A percentile compares a stretch with the other conserved stretches of the same genome.
phyloP scores from a whole-genome alignment of 352 stramenopile genomes.

The Aphanomyces cochlioides region DNA sequence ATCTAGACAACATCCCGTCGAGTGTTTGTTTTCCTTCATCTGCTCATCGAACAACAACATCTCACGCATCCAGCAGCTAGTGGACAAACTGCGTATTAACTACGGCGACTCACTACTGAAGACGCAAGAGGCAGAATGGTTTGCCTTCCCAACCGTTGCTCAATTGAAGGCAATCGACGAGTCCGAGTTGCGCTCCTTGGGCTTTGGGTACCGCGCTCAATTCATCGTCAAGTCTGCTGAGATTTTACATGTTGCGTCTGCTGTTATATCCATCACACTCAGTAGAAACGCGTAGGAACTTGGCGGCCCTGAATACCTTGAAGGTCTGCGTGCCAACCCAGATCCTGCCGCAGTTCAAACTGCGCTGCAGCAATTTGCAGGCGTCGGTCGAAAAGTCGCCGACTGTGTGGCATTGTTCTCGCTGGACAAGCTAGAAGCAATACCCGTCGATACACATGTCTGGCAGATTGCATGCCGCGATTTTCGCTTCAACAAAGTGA shows the following conservation, averaged over 20 bases:
- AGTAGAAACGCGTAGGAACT: slow-evolving; percentile 3
- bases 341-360: slow-evolving; percentile 16
- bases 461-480: slow-evolving; percentile 93
- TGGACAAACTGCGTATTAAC: slow-evolving; percentile 80
- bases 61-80: slow-evolving; percentile 91
- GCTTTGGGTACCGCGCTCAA: slow-evolving; percentile 87
- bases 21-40: slow-evolving; percentile 98
- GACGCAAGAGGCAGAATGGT: slow-evolving; percentile 27
- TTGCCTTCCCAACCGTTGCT: slow-evolving; percentile 89
- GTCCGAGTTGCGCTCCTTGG: slow-evolving; percentile 70
- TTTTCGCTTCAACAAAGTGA: slow-evolving; percentile 41
- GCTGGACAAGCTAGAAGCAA: slow-evolving; percentile 86
- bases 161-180: slow-evolving; percentile 78
- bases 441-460: slow-evolving; percentile 97
- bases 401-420: slow-evolving; percentile 98
- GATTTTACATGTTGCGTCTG: slow-evolving; percentile 51
- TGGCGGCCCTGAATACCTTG: slow-evolving; percentile 11
- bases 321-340: not conserved
- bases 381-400: slow-evolving; percentile 94
- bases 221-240: slow-evolving; percentile 83
- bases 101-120: slow-evolving; percentile 56
- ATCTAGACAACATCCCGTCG: slow-evolving; percentile 86
- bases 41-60: slow-evolving; percentile 99
- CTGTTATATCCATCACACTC: slow-evolving; percentile 30
- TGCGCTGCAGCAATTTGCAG: slow-evolving; percentile 58